phyloP scores from a whole-genome alignment of 2,329 filamentous ascomycete species.

The Ophiosphaerella herpotricha region DNA sequence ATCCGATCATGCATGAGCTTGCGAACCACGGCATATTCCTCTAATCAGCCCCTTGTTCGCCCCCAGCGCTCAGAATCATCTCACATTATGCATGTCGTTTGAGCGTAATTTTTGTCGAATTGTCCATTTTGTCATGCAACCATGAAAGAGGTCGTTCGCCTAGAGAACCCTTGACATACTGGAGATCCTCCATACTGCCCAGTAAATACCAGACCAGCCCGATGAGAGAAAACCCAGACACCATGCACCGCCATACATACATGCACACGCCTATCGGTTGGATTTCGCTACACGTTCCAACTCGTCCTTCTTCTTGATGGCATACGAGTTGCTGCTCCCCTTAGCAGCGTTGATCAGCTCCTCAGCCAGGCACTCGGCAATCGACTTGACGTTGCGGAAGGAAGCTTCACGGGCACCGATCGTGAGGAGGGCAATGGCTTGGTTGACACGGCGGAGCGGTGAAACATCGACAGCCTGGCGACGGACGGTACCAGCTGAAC shows the following conservation, averaged over 20 bases:
- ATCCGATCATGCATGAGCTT: too few species aligned
- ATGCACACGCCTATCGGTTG: conserved; percentile 83
- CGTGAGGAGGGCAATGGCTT: conserved; percentile 98
- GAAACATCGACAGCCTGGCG: conserved; percentile 99
- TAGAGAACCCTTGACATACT: conserved; percentile 45
- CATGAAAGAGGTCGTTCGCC: conserved; percentile 47
- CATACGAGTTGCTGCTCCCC: conserved; percentile 99
- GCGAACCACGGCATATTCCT: too few species aligned
- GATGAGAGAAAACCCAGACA: conserved; percentile 42
- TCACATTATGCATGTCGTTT: conserved; percentile 12
- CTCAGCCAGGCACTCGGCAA: conserved; percentile 98
- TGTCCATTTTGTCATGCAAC: conserved; percentile 48
- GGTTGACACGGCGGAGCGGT: conserved; percentile 98
- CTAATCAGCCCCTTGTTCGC: background rate
- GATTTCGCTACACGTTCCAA: conserved; percentile 99
- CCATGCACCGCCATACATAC: conserved; percentile 31
- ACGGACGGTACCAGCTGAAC: conserved; percentile 98
- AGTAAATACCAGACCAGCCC: conserved; percentile 37
- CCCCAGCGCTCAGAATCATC: conserved; percentile 2
- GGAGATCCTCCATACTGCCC: conserved; percentile 40
- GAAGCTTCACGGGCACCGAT: conserved; percentile 97
- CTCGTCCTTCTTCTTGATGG: conserved; percentile 99
- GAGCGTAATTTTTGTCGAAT: conserved; percentile 33
- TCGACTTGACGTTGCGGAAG: conserved; percentile 99
- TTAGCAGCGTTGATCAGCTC: conserved; percentile 99